Evolutionary conservation across 1,139 yeast species (phyloP).

Genomic region (Ashbya aceris): DNA sequence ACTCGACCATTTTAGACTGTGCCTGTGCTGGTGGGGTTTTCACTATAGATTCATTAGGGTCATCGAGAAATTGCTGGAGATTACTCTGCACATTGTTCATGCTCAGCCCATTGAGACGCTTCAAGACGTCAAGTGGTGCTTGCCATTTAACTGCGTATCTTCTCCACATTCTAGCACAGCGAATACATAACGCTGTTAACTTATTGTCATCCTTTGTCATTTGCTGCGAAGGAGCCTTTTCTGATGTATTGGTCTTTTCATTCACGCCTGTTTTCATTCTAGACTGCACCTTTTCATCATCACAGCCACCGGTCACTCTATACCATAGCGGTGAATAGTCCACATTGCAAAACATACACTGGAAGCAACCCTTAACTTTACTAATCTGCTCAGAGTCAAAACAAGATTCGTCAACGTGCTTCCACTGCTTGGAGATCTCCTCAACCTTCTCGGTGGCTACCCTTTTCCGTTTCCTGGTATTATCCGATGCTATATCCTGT

Average conservation of each 20-base stretch:
- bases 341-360: constrained; percentile 28
- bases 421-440: constrained; percentile 12
- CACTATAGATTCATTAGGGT: constrained; percentile 12
- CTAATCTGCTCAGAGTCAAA: constrained; percentile 27
- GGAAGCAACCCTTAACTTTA: constrained; percentile 17
- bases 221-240: constrained; percentile 34
- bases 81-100: constrained; percentile 13
- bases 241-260: constrained; percentile 43
- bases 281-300: constrained; percentile 41
- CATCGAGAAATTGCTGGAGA: constrained; percentile 17
- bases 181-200: constrained; percentile 56
- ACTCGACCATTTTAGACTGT: constrained; percentile 49
- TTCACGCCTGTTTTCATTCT: constrained; percentile 18
- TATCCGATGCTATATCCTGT: not conserved
- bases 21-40: constrained; percentile 16
- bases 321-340: constrained; percentile 31
- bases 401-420: constrained; percentile 35
- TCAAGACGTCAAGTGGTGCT: constrained; percentile 59
- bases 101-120: constrained; percentile 31
- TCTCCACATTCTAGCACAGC: constrained; percentile 91
- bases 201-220: constrained; percentile 28
- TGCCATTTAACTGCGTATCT: constrained; percentile 89
- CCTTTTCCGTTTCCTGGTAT: constrained; percentile 11
- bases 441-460: constrained; percentile 12
- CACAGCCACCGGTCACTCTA: constrained; percentile 47